Base-by-base conservation (phyloP, 495 filamentous ascomycete species). In the Talaromyces trachyspermus region DNA sequence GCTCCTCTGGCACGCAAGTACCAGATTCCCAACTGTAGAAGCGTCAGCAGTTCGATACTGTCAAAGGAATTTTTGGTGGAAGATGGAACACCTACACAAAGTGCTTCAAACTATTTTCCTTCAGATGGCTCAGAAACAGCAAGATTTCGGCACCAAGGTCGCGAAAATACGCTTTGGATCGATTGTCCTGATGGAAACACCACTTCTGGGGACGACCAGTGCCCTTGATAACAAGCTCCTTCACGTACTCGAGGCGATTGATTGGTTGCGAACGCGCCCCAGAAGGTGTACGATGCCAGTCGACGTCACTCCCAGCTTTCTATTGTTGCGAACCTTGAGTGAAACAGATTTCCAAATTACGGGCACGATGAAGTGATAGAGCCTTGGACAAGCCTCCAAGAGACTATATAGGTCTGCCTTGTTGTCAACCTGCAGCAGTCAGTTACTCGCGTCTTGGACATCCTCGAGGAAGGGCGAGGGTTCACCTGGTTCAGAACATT, bases 271-370 rank as follows among this genome's bases (percentile, higher is more conserved):
- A 22, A 20, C 35, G 35, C 2, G 35, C 35, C 35, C 15, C 5
- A 38, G 17, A 11, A 38, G 17, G 7, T 18, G 35, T 11, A 10
- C 2, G 5, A 38, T 9, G 9, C 22, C 35, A 9, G 35, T 38
- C 2, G 35, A 19, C 35, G 10, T 11, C 12, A 19, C 18, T 2
- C 12, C 5, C 3, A 9, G 2, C 10, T 15, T 24, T 14, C 15
- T 42, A 23, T 26, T 22, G n/a, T 25, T 26, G 39, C 39, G 39
- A 42, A 42, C 12, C 7, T n/a, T 42, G 14, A 42, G 24, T n/a
- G 20, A 25, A 36, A 15, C 18, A 12, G 19, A 14, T 10, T 23
- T 5, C 39, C 39, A 42, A 11, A 42, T 25, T 11, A 36, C 8
- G 15, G 39, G 39, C 4, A 42, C 15, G 20, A 42, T 24, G 15